Conservation (phyloP, 2,329 filamentous ascomycete genomes). For the Penicillium sp. region DNA sequence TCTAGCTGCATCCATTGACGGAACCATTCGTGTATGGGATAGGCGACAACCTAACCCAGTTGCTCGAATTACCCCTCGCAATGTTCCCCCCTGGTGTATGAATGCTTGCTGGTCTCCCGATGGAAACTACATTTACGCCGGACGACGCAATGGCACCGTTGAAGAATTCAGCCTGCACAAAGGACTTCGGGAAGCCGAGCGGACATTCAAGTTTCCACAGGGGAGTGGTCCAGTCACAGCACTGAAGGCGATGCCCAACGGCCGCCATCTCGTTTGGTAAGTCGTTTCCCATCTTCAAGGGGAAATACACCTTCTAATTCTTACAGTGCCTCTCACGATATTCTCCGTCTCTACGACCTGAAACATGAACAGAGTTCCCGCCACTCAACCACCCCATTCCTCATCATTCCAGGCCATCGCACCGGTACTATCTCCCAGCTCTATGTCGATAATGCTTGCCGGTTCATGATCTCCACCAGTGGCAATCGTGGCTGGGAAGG, state of each 20-base stretch:
- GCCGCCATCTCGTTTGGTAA: constrained; percentile 83
- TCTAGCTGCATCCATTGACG: constrained; percentile 66
- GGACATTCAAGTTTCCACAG: constrained; percentile 81
- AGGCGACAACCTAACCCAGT: constrained; percentile 69
- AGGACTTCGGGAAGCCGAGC: constrained; percentile 68
- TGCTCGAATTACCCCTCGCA: constrained; percentile 71
- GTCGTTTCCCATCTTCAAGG: constrained; percentile 16
- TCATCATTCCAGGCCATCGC: constrained; percentile 89
- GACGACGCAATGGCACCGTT: constrained; percentile 84
- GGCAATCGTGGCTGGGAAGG: constrained; percentile 97
- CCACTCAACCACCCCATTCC: constrained; percentile 82
- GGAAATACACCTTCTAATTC: constrained; percentile 1
- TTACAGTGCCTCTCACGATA: constrained; percentile 83
- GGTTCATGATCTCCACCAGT: constrained; percentile 87
- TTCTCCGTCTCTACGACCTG: constrained; percentile 87
- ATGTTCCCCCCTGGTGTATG: constrained; percentile 94
- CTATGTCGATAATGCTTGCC: constrained; percentile 81
- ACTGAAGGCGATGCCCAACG: constrained; percentile 86
- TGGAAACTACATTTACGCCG: constrained; percentile 92
- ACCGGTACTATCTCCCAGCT: constrained; percentile 85
- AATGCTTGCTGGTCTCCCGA: constrained; percentile 94
- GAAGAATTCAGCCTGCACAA: constrained; percentile 92
- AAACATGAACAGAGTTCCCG: constrained; percentile 63
- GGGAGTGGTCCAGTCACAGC: constrained; percentile 89
- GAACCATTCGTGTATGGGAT: constrained; percentile 51